Conservation (phyloP, 108 stramenopile species). For the Schizochytrium sp. region DNA sequence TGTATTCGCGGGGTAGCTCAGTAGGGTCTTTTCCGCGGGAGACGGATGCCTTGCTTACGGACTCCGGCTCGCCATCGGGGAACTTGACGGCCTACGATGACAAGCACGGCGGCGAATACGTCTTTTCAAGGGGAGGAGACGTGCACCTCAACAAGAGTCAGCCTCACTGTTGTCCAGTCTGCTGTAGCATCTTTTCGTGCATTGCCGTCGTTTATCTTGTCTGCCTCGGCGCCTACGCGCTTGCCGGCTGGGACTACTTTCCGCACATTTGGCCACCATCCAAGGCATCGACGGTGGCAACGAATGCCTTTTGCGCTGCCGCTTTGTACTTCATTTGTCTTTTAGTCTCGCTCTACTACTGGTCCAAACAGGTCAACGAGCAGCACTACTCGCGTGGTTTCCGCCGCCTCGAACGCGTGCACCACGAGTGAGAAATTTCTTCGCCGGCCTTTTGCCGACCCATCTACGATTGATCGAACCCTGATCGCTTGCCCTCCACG, state of each 20-base stretch:
- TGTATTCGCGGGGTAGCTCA: background rate
- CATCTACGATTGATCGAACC: no score
- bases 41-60: background rate
- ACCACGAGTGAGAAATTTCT: background rate
- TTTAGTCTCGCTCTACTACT: constrained; percentile 11
- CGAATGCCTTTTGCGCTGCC: background rate
- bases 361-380: background rate
- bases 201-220: background rate
- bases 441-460: background rate
- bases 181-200: background rate
- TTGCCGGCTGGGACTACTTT: background rate
- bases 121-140: background rate
- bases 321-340: background rate
- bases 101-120: background rate
- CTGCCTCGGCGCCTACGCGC: background rate
- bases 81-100: background rate
- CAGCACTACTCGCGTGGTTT: background rate
- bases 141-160: background rate
- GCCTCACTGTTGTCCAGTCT: background rate
- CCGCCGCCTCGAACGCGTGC: background rate
- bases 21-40: background rate
- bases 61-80: background rate
- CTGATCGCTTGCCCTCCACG: no score
- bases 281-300: background rate
- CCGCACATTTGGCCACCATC: background rate